A percentile compares a stretch with the other conserved stretches of the same genome.
Evolutionary conservation across 148 eudicot genomes (phyloP).

Genomic region (Amaranthus hypochondriacus): DNA sequence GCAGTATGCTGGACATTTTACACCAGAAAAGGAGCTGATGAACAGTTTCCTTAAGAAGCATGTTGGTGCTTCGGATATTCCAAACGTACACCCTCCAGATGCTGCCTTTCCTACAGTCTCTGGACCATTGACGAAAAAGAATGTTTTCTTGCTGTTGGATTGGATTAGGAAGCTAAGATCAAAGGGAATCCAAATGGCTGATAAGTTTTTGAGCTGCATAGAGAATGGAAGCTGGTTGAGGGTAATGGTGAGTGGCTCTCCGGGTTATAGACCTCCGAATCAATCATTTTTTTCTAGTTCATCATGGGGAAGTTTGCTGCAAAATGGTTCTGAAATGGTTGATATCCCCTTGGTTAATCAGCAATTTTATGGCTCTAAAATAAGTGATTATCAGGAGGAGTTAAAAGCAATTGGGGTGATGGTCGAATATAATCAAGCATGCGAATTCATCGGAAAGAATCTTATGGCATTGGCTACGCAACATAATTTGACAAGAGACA

Average conservation of each 20-base stretch:
- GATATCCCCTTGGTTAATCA: constrained; percentile 56
- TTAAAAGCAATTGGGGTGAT: constrained; percentile 50
- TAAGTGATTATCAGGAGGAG: constrained; percentile 42
- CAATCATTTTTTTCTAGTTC: constrained; percentile 44
- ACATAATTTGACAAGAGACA: constrained; percentile 31
- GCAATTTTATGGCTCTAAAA: constrained; percentile 34
- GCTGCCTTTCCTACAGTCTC: constrained; percentile 36
- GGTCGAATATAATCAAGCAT: constrained; percentile 43
- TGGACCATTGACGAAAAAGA: constrained; percentile 38
- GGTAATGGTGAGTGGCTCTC: constrained; percentile 39
- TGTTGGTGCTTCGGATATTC: constrained; percentile 52
- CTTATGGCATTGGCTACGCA: constrained; percentile 40
- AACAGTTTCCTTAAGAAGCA: constrained; percentile 25
- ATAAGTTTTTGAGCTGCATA: constrained; percentile 37
- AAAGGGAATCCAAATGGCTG: constrained; percentile 29
- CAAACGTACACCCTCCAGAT: constrained; percentile 51
- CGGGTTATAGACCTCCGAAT: constrained; percentile 42
- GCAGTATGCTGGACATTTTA: constrained; percentile 27
- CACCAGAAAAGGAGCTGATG: constrained; percentile 28
- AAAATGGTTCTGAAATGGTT: constrained; percentile 40
- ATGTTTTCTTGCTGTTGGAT: constrained; percentile 46
- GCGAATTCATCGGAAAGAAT: constrained; percentile 44
- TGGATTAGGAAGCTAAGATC: constrained; percentile 41
- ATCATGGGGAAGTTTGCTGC: constrained; percentile 42
- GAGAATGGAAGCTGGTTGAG: constrained; percentile 49